A percentile compares a stretch with the other conserved stretches of the same genome.
Evolutionary conservation across 78 protist genomes (phyloP).

Genomic region (Tieghemostelium lacteum): DNA sequence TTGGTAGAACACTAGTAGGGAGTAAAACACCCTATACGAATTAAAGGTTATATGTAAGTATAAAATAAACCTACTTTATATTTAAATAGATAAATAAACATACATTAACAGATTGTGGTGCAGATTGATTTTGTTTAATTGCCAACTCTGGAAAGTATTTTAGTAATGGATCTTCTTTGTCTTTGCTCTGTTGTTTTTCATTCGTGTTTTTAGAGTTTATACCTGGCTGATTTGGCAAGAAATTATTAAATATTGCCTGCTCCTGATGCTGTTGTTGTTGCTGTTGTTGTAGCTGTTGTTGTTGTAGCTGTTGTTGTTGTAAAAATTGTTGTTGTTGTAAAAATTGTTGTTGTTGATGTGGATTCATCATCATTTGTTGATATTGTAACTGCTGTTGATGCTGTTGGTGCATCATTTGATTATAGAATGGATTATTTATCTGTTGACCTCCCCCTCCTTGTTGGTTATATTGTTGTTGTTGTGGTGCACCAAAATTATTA

Average conservation of each 20-base stretch:
- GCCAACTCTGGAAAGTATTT: conserved; percentile 67
- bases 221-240: background rate
- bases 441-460: conserved; percentile 1
- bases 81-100: background rate
- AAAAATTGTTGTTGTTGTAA: conserved; percentile 18
- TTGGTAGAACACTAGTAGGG: background rate
- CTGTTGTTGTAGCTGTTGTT: conserved; percentile 38
- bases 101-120: background rate
- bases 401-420: background rate
- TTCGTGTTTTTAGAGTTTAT: conserved; percentile 4
- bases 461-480: background rate
- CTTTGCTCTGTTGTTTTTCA: conserved; percentile 2
- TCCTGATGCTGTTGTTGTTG: conserved; percentile 12
- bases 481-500: too few species aligned
- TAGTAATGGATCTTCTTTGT: conserved; percentile 42
- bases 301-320: conserved; percentile 39
- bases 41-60: too few species aligned
- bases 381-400: background rate
- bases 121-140: background rate
- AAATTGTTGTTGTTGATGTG: conserved; percentile 10
- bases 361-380: background rate
- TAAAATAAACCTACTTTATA: too few species aligned
- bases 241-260: conserved; percentile 3
- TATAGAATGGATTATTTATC: background rate
- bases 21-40: conserved; percentile 28